Base-by-base conservation (phyloP, 768 basidiomycete species). In the Pleurotus cornucopiae region DNA sequence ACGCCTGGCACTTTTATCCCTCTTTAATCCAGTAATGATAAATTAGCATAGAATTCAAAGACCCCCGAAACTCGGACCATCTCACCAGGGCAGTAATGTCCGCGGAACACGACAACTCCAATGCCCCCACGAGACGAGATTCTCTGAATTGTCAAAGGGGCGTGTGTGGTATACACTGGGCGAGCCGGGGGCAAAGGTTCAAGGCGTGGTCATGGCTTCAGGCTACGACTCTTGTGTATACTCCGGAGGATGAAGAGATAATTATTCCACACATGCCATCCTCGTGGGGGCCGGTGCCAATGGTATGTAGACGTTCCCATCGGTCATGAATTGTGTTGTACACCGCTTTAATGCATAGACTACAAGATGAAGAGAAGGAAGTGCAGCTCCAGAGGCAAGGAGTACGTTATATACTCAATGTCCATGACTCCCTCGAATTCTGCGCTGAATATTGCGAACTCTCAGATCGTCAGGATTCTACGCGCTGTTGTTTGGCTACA, bases 11-110 rank as follows among this genome's bases (percentile, higher is more conserved):
- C 26, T 20, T 20, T 20, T 20, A 7, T 37, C 14, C 18, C 16
- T n/a, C 4, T 26, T 11, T 30, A 30, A 30, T 26, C 4, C 26
- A 26, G 6, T 3, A 7, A 5, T 6, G 26, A 30, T 30, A n/a
- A 1, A 6, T 43, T 7, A 43, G 14, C 18, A 20, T 12, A 6
- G 12, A 43, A 1, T 43, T 43, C 26, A 26, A n/a, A 52, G 49
- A 52, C 49, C 49, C 40, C 25, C 49, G 49, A 2, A 40, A 52
- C 21, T 52, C 49, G 21, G 49, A 52, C 20, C 12, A 52, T 12
- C n/a, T 52, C 26, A 52, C 37, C 13, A 52, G 49, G 49, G 20
- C 37, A 9, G 14, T 9, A n/a, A 39, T 52, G 26, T 30, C 26
- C 38, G 40, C 49, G 11, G 12, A 11, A 14, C 37, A 52, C 4